Percentiles rank a stretch among this genome's conserved stretches.
phyloP scores from a whole-genome alignment of 2,329 filamentous ascomycete species.

The Taxawa tesnikishii region DNA sequence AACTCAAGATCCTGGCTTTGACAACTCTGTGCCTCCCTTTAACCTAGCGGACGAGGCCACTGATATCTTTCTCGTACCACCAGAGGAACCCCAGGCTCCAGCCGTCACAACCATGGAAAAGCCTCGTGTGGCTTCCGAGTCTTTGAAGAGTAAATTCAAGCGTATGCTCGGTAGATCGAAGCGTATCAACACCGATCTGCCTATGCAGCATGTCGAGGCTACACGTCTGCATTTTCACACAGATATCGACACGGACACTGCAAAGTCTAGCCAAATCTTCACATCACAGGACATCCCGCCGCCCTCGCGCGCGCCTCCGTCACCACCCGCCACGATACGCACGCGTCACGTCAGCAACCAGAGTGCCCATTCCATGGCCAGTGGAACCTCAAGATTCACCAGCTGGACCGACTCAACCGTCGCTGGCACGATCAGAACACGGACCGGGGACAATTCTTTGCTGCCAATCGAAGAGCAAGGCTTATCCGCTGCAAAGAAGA shows the following conservation, averaged over 20 bases:
- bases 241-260: conserved; percentile 7
- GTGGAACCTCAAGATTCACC: conserved; percentile 47
- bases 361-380: neutral
- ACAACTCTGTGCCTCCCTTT: conserved; percentile 14
- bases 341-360: neutral
- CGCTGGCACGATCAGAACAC: conserved; percentile 39
- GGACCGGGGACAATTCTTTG: conserved; percentile 16
- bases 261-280: neutral
- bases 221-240: conserved; percentile 16
- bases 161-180: conserved; percentile 38
- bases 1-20: conserved; percentile 10
- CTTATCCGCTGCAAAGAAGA: conserved; percentile 3
- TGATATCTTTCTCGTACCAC: conserved; percentile 7
- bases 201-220: conserved; percentile 39
- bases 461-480: conserved; percentile 6
- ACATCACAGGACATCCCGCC: neutral
- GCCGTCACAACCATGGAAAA: conserved; percentile 19
- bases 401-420: conserved; percentile 59
- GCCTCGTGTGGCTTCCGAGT: conserved; percentile 50
- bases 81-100: conserved; percentile 11
- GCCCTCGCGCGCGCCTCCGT: neutral
- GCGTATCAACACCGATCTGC: conserved; percentile 25
- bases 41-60: conserved; percentile 14
- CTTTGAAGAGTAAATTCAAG: conserved; percentile 49
- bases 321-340: neutral